These are phyloP conservation scores for Phytopythium delawarense DNA, from an alignment of 352 stramenopile genomes.

Conservation along the genomic window DNA sequence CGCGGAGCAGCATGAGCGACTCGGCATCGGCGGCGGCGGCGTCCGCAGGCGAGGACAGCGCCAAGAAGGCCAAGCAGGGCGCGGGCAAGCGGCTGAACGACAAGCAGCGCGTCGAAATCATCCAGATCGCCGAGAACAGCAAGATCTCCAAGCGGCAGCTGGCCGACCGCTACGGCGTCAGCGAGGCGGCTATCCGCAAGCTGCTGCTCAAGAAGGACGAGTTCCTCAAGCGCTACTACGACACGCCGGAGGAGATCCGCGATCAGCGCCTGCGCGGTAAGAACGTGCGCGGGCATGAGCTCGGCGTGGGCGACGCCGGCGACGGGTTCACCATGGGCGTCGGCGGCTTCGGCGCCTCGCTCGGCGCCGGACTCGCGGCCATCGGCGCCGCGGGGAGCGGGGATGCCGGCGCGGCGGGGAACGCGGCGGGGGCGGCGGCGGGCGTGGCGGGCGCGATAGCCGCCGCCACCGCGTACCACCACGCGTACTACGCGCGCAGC, in stretches of 20 bases:
- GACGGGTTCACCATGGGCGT: not conserved
- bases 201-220: constrained; percentile 80
- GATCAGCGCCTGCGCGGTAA: constrained; percentile 68
- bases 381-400: not conserved
- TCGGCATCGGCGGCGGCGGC: not conserved
- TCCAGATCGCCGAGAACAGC: constrained; percentile 74
- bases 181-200: constrained; percentile 76
- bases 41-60: constrained; percentile 21
- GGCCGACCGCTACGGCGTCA: constrained; percentile 74
- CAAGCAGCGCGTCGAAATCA: constrained; percentile 80
- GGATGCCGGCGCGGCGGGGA: not conserved
- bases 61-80: constrained; percentile 66
- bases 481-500: constrained; percentile 14
- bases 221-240: constrained; percentile 75
- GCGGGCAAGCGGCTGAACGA: constrained; percentile 74
- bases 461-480: not conserved
- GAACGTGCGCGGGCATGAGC: constrained; percentile 31
- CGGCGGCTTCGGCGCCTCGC: not conserved
- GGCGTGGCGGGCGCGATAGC: not conserved
- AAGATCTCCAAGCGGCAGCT: constrained; percentile 78
- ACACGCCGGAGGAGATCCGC: constrained; percentile 70
- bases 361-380: constrained; percentile 7
- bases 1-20: not conserved
- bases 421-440: not conserved
- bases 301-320: not conserved